Evolutionary conservation across 164 flowering plant genomes (phyloP), one percentile per base, ranked within the genome.

Genomic region (Vitis amurensis): DNA sequence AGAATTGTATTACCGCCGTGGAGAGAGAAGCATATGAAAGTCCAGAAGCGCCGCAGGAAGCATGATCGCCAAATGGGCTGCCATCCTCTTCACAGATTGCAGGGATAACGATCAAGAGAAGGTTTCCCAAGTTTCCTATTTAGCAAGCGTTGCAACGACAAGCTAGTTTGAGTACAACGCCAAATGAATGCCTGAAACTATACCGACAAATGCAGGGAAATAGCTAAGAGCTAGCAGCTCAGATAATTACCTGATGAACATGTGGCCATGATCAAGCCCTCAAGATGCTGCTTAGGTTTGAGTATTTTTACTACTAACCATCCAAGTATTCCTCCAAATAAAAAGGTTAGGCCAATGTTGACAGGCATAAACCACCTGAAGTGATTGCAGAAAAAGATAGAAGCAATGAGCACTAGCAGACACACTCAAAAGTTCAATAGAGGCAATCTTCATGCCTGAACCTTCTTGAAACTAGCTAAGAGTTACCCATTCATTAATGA

Each of bases 291-390:
- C 61, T 84, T 81, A 0, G 98, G 97, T 74, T 82, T 88, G 44
- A 90, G 53, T 67, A 93, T 44, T 68, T 91, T 96, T 4, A 89
- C 94, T 11, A 85, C 68, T 0, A 90, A 55, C 99, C 99, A 96
- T 74, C 98, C 99, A 50, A 91, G 84, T 29, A 78, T 75, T 49
- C 89, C 89, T 73, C 99, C 99, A 31, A 91, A 16, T 11, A 91
- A 55, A 68, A 93, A 90, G 16, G 88, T 87, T 52, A 96, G 56
- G 23, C 92, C 97, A 11, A 91, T 81, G 61, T 93, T 96, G 0
- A 96, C 65, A 0, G 98, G 98, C 99, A 96, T 96, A 75, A 89
- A 96, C 98, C 99, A 95, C 99, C 99, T 94, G 77, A 9, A 63
- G 0, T 23, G 27, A 23, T 23, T 23, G 37, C 3, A 63, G 6